These are phyloP conservation scores for Trametes maxima DNA, from an alignment of 768 basidiomycete species.

Conservation along the genomic window DNA sequence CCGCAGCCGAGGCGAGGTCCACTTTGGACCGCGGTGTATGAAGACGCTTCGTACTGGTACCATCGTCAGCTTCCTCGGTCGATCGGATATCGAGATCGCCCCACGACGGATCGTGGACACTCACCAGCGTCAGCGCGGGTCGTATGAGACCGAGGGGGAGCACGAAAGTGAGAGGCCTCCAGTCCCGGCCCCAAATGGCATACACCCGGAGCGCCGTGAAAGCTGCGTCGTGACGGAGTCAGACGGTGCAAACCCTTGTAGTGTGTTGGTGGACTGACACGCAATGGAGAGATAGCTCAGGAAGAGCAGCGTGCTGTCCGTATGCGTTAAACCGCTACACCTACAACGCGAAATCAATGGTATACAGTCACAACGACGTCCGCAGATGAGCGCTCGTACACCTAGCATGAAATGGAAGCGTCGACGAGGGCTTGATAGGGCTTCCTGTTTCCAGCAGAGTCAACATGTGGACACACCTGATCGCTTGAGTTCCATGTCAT, in stretches of 20 bases:
- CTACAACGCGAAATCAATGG: neutral
- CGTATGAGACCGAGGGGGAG: slow-evolving; percentile 6
- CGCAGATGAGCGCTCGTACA: too few relatives aligned
- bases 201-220: slow-evolving; percentile 16
- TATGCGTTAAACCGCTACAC: neutral
- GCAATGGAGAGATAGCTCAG: slow-evolving; percentile 1
- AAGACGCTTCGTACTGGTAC: neutral
- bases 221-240: neutral
- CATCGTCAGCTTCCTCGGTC: slow-evolving; percentile 2
- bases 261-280: neutral
- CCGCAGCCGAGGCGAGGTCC: too few relatives aligned
- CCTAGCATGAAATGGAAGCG: too few relatives aligned
- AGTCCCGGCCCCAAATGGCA: slow-evolving; percentile 20
- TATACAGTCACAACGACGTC: too few relatives aligned
- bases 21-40: too few relatives aligned
- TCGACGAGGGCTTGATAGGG: too few relatives aligned
- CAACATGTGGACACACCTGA: too few relatives aligned
- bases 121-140: slow-evolving; percentile 12
- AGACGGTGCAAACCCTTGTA: too few relatives aligned
- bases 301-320: slow-evolving; percentile 1
- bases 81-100: too few relatives aligned
- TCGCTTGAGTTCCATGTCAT: neutral
- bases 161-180: slow-evolving; percentile 18
- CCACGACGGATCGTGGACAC: neutral
- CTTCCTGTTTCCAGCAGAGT: too few relatives aligned